Base-by-base conservation (phyloP, 1,139 yeast genomes). In the Hansenula lynferdii region DNA sequence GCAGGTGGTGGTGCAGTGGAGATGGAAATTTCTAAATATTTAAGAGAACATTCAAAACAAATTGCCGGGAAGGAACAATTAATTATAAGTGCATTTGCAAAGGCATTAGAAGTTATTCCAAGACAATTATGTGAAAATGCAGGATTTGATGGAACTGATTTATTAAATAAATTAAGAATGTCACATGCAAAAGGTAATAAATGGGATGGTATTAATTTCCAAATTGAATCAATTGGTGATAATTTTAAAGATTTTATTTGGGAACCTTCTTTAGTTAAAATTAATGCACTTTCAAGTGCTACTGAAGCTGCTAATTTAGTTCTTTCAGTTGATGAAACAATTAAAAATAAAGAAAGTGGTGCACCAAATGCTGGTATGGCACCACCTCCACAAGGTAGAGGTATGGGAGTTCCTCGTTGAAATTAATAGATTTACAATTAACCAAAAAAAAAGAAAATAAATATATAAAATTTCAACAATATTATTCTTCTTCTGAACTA, bases 1-100 rank as follows among this genome's bases (percentile, higher is more conserved):
- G 97, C 96, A 14, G 99, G 99, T 43, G 99, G 99, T 49, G 99
- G 99, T 47, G 99, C 99, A 34, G 85, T 90, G 48, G 98, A 92
- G 63, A 94, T 92, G 98, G 97, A 92, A 60, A 60, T 94, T 36
- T 89, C 97, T 31, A 86, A 80, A 59, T 78, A 84, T 59, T 73
- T 94, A 52, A 77, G 98, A 56, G 97, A 87, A 51, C 77, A 80
- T 56, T 82, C 97, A 16, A 81, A 82, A 57, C 76, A 89, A 11
- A 85, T 92, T 54, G 87, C 96, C 16, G 98, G 98, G 33, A 92
- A 92, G 65, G 97, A 90, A 62, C 99, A 92, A 67, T 69, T 92
- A 49, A 79, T 92, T 43, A 84, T 92, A 45, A 80, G 83, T 42
- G 96, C 96, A 11, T 92, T 80, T 66, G 98, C 98, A 23, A 84